Conservation (phyloP, 768 basidiomycete genomes). For the Suillus spraguei region DNA sequence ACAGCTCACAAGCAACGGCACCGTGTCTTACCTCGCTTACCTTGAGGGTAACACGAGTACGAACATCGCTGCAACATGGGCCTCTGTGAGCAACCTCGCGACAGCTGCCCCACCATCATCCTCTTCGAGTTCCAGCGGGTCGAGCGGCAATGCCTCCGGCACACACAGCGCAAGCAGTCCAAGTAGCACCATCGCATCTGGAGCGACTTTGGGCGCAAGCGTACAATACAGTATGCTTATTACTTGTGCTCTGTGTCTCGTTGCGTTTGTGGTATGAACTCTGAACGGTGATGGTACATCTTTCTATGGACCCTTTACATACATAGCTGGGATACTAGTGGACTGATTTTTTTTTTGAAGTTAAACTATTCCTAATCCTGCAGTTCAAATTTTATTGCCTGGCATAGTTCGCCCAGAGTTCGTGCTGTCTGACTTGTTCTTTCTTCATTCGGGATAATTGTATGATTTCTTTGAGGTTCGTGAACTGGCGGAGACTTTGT, state of each 20-base stretch:
- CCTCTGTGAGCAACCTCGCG: constrained; percentile 45
- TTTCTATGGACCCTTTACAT: neutral
- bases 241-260: neutral
- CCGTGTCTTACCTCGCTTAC: constrained; percentile 63
- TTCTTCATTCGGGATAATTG: neutral
- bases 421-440: neutral
- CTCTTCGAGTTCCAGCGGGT: constrained; percentile 18
- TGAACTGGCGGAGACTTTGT: neutral
- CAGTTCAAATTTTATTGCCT: neutral
- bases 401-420: neutral
- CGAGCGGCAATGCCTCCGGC: constrained; percentile 20
- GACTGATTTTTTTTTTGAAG: neutral
- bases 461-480: neutral
- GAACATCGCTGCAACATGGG: constrained; percentile 54
- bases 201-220: neutral
- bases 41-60: constrained; percentile 43
- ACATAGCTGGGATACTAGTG: neutral
- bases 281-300: neutral
- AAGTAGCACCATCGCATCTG: constrained; percentile 16
- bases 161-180: constrained; percentile 19
- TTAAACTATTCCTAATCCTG: neutral
- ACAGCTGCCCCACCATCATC: constrained; percentile 40
- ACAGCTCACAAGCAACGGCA: constrained; percentile 65
- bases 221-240: neutral
- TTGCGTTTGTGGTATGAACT: neutral